Evolutionary conservation across 495 filamentous ascomycete genomes (phyloP), one percentile per base, ranked within the genome.

Genomic region (Cercophora newfieldiana): DNA sequence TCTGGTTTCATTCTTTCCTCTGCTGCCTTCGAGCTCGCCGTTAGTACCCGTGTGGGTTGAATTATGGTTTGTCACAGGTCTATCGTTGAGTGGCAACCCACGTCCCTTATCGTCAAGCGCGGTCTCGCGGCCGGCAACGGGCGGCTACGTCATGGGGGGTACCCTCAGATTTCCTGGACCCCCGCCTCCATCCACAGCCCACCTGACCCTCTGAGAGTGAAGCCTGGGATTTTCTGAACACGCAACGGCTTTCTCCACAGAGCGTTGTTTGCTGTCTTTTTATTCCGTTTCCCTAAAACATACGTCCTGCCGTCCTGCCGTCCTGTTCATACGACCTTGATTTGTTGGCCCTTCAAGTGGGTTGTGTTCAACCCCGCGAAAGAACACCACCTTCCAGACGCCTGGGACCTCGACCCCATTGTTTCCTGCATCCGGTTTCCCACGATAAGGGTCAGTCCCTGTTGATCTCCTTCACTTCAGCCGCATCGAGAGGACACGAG

Each of bases 121-220:
- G 26, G 10, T 26, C 50, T 24, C 2, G 22, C 54, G 24, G n/a
- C 49, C 49, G 21, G 47, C 59, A 47, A 26, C 49, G 22, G 16
- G 25, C 59, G 22, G 57, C 48, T 54, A 66, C 62, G 65, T 64
- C 61, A 64, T 63, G 51, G 65, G 61, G 60, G 37, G n/a, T n/a
- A n/a, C 8, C 49, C 4, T 7, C 25, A 25, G n/a, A 29, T 22
- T 26, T 31, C 21, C 16, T 25, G 59, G 59, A 44, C 25, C 12
- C 12, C 8, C 21, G 54, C 28, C 54, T 7, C 24, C n/a, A 7
- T 19, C 1, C 18, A 21, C 33, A 19, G 28, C 24, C 59, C 59
- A 61, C 47, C 37, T 61, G 47, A 61, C 37, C 31, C 21, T 22
- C 31, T 22, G 21, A 10, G 22, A 28, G 29, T 7, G 30, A 59